Conservation (phyloP, 257 asterid genomes). For the Solanum clarkiae region DNA sequence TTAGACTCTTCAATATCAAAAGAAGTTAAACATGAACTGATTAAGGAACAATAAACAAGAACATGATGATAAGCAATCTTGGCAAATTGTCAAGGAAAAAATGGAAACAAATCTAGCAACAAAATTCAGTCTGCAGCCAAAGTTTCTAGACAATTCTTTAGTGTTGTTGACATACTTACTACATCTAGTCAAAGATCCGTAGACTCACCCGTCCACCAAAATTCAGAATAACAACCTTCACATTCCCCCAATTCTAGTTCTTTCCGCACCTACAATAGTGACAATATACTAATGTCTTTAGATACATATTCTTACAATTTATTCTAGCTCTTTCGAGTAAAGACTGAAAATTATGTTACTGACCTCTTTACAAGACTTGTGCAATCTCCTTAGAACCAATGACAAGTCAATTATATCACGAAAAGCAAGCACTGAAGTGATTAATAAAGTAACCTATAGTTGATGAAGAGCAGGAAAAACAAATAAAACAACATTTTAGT, state of each 20-base stretch:
- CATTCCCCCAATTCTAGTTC: conserved; percentile 74
- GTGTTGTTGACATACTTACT: background rate
- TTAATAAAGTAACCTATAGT: background rate
- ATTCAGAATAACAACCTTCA: conserved; percentile 83
- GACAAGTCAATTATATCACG: conserved; percentile 94
- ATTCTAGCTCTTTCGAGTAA: background rate
- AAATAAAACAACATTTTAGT: background rate
- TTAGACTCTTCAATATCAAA: background rate
- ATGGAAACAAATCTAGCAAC: background rate
- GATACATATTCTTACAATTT: background rate
- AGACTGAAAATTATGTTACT: background rate
- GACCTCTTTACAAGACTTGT: conserved; percentile 78
- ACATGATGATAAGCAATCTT: background rate
- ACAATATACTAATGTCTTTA: background rate
- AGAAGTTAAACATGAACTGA: background rate
- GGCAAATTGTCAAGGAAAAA: background rate
- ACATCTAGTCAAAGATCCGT: background rate
- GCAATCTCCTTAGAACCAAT: conserved; percentile 88
- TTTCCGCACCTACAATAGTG: conserved; percentile 52
- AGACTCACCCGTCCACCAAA: conserved; percentile 90
- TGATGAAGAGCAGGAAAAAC: background rate
- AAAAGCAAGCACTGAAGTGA: conserved; percentile 81
- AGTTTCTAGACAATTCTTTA: background rate
- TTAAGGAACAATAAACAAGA: background rate
- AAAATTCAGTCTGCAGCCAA: background rate